phyloP scores from a whole-genome alignment of 306 rosid genomes.

The Pachyrhizus erosus region DNA sequence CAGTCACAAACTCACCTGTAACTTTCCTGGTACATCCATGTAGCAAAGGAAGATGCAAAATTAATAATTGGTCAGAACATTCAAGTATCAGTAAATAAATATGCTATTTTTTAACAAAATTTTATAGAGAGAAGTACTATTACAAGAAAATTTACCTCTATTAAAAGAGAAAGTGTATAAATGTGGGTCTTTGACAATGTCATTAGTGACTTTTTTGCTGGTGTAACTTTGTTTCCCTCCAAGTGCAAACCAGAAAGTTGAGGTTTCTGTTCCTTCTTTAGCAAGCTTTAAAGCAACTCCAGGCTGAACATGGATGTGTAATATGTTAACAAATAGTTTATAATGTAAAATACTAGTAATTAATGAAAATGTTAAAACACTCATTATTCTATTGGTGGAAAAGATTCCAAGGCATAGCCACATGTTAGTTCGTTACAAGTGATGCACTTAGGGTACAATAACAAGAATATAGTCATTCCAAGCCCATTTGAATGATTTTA shows the following conservation, averaged over 20 bases:
- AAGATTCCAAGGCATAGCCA: neutral
- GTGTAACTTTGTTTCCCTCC: slow-evolving; percentile 93
- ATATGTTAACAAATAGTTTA: slow-evolving; percentile 36
- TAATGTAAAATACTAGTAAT: slow-evolving; percentile 5
- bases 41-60: slow-evolving; percentile 47
- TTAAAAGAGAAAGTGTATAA: slow-evolving; percentile 75
- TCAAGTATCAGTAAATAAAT: slow-evolving; percentile 38
- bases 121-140: neutral
- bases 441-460: slow-evolving; percentile 24
- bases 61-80: slow-evolving; percentile 52
- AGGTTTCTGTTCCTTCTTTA: slow-evolving; percentile 98
- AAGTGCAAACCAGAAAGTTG: slow-evolving; percentile 92
- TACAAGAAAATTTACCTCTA: slow-evolving; percentile 67
- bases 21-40: slow-evolving; percentile 77
- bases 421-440: neutral
- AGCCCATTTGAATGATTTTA: neutral
- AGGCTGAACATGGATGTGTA: slow-evolving; percentile 69
- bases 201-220: slow-evolving; percentile 70
- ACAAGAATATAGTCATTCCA: neutral
- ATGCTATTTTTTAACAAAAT: slow-evolving; percentile 1
- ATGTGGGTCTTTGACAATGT: slow-evolving; percentile 86
- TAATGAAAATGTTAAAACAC: neutral
- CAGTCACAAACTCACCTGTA: slow-evolving; percentile 77
- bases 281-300: slow-evolving; percentile 86
- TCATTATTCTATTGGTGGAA: neutral